These are phyloP conservation scores for Cystofilobasidium macerans DNA, from an alignment of 768 basidiomycete species.

Conservation along the genomic window DNA sequence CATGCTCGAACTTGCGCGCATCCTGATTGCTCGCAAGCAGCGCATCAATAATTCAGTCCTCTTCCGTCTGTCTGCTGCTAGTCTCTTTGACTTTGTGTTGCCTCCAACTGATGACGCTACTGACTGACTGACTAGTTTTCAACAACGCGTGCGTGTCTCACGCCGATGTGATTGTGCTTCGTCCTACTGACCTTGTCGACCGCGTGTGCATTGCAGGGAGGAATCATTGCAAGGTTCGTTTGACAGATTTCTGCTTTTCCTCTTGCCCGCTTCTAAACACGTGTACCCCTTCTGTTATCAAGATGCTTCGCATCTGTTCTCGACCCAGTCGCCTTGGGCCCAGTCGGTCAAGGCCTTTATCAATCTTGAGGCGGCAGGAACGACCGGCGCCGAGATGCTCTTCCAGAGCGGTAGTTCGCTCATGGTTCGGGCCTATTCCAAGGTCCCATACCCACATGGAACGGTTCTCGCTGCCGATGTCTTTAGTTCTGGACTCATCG, in stretches of 20 bases:
- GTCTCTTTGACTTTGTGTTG: not conserved
- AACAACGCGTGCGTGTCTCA: conserved; percentile 19
- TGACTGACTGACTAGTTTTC: conserved; percentile 12
- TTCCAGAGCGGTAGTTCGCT: conserved; percentile 17
- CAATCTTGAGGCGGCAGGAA: conserved; percentile 26
- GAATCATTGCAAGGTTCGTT: not conserved
- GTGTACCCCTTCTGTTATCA: not conserved
- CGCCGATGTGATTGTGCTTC: not conserved
- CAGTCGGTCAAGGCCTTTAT: conserved; percentile 9
- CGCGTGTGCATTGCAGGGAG: too few relatives aligned
- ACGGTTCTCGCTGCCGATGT: conserved; percentile 24
- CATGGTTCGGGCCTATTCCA: conserved; percentile 20
- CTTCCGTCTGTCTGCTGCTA: conserved; percentile 2
- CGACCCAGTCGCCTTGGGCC: conserved; percentile 19
- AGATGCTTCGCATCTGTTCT: conserved; percentile 21
- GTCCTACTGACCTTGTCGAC: too few relatives aligned
- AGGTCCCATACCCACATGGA: conserved; percentile 23
- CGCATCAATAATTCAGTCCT: conserved; percentile 13
- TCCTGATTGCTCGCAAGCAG: conserved; percentile 7
- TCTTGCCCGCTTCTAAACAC: not conserved
- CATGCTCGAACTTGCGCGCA: conserved; percentile 22
- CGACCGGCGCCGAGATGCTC: conserved; percentile 20
- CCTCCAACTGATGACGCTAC: not conserved
- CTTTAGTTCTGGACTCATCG: conserved; percentile 24
- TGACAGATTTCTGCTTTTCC: not conserved